Evolutionary conservation across 768 basidiomycete genomes (phyloP).

Genomic region (Agaricus blazei): DNA sequence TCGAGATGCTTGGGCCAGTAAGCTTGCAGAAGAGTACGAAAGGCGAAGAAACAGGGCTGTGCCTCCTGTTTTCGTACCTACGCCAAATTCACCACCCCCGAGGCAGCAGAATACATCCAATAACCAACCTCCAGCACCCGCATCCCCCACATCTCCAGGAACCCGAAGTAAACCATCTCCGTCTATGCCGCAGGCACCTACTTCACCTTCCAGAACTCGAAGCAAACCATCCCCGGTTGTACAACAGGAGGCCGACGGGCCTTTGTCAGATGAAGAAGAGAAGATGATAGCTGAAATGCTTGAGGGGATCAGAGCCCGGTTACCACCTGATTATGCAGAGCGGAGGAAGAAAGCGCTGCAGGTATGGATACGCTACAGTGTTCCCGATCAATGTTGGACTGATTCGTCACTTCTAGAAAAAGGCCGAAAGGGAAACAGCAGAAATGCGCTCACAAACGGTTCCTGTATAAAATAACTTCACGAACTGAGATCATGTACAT

Average conservation of each 20-base stretch:
- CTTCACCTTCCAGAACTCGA: not conserved
- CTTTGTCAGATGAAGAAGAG: constrained; percentile 23
- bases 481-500: not conserved
- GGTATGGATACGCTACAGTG: constrained; percentile 25
- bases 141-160: not conserved
- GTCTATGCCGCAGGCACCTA: not conserved
- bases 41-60: constrained; percentile 2
- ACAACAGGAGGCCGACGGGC: too few relatives aligned
- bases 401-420: constrained; percentile 17
- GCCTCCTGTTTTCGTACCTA: not conserved
- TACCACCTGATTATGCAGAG: constrained; percentile 59
- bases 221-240: not conserved
- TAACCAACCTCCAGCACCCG: not conserved
- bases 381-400: not conserved
- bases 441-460: constrained; percentile 11
- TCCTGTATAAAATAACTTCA: not conserved
- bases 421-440: constrained; percentile 26
- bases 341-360: constrained; percentile 46
- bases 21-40: constrained; percentile 10
- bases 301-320: constrained; percentile 41
- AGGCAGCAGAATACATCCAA: not conserved
- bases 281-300: constrained; percentile 50
- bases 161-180: not conserved
- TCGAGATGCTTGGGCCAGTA: constrained; percentile 13
- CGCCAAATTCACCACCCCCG: not conserved